These are phyloP conservation scores for Fraxinus cuspidata DNA, from an alignment of 257 asterid genomes.

Conservation along the genomic window DNA sequence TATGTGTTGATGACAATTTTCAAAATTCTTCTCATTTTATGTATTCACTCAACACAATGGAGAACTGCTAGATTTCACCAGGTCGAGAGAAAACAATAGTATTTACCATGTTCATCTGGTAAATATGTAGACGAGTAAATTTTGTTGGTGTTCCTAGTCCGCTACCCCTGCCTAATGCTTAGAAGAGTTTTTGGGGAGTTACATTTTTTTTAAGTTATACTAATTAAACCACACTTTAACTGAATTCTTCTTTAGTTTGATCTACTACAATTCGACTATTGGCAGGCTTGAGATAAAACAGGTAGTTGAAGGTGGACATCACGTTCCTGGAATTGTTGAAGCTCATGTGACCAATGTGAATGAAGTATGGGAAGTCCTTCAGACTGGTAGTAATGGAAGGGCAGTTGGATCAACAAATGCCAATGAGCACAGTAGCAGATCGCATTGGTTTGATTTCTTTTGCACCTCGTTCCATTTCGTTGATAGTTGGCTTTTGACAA, in stretches of 20 bases:
- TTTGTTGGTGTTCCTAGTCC: not conserved
- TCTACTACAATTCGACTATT: constrained; percentile 18
- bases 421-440: constrained; percentile 96
- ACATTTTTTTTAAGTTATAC: not conserved
- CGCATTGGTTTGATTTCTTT: constrained; percentile 67
- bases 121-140: not conserved
- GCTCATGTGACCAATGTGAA: constrained; percentile 70
- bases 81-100: not conserved
- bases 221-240: not conserved
- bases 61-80: not conserved
- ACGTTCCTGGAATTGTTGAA: constrained; percentile 90
- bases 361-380: constrained; percentile 92
- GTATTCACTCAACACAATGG: not conserved
- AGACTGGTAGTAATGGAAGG: constrained; percentile 79
- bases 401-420: constrained; percentile 88
- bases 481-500: not conserved
- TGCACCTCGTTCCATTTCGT: constrained; percentile 2
- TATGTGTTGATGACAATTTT: not conserved
- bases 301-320: constrained; percentile 88
- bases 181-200: not conserved
- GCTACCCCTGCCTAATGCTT: not conserved
- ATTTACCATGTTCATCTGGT: not conserved
- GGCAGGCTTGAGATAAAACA: constrained; percentile 91
- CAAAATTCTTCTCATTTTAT: not conserved
- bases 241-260: not conserved